phyloP scores from a whole-genome alignment of 768 basidiomycete genomes.

The Rossbeevera mucosa region DNA sequence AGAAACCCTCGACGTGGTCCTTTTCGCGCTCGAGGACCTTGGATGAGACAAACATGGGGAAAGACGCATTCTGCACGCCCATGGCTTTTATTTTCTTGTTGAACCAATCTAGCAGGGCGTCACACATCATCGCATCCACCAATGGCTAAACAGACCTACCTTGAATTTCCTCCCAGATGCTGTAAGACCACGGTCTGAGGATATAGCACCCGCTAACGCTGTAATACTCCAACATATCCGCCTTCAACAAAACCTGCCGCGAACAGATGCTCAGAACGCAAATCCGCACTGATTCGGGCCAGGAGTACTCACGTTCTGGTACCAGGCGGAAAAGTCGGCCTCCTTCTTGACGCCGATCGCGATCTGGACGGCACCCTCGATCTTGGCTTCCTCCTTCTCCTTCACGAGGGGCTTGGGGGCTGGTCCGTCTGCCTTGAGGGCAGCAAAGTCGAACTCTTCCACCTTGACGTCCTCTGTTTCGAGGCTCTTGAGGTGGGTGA shows the following conservation, averaged over 20 bases:
- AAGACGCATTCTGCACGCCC: constrained; percentile 96
- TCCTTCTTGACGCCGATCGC: constrained; percentile 96
- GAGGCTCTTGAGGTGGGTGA: constrained; percentile 64
- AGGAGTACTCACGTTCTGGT: constrained; percentile 67
- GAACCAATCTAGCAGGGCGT: constrained; percentile 75
- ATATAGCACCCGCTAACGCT: constrained; percentile 99
- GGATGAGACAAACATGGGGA: constrained; percentile 96
- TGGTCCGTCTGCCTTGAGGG: constrained; percentile 48
- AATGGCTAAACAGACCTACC: constrained; percentile 39
- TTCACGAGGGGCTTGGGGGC: constrained; percentile 36
- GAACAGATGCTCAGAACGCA: constrained; percentile 9
- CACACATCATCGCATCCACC: not conserved
- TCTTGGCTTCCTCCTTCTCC: constrained; percentile 72
- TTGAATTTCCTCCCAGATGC: constrained; percentile 96
- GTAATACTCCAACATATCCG: constrained; percentile 99
- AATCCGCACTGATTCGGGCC: not conserved
- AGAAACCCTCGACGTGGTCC: constrained; percentile 98
- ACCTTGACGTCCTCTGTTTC: constrained; percentile 63
- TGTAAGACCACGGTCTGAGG: constrained; percentile 95
- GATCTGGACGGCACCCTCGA: constrained; percentile 85
- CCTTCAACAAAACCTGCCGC: constrained; percentile 87
- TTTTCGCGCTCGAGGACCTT: constrained; percentile 95
- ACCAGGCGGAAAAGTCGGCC: constrained; percentile 91
- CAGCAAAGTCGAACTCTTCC: constrained; percentile 69
- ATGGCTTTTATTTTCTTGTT: constrained; percentile 87